Evolutionary conservation across 345 rosid species (phyloP).

Genomic region (Linum lewisii): DNA sequence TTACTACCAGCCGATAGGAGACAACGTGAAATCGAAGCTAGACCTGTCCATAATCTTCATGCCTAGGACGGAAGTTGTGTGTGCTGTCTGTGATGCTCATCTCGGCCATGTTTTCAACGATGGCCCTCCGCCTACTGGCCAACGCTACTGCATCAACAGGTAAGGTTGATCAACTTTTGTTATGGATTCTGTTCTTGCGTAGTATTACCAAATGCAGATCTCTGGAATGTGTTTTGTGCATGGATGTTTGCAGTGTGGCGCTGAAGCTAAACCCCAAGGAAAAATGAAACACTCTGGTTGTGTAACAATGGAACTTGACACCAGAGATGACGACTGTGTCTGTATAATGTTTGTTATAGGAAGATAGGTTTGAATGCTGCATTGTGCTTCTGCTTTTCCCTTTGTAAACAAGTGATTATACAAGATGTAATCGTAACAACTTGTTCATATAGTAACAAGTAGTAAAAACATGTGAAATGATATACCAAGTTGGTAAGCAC

Average conservation of each 20-base stretch:
- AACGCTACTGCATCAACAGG: slow-evolving; percentile 89
- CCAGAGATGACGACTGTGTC: too few species aligned
- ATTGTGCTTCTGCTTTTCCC: too few species aligned
- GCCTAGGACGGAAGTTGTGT: slow-evolving; percentile 80
- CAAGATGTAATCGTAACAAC: too few species aligned
- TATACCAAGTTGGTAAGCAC: too few species aligned
- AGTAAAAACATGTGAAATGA: too few species aligned
- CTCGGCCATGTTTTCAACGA: slow-evolving; percentile 88
- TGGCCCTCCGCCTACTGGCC: slow-evolving; percentile 80
- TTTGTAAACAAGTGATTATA: too few species aligned
- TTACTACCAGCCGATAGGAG: slow-evolving; percentile 58
- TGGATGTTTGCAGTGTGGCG: slow-evolving; percentile 31
- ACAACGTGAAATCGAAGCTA: slow-evolving; percentile 57
- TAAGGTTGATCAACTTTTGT: slow-evolving; percentile 5
- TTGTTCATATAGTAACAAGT: too few species aligned
- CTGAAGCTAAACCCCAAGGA: slow-evolving; percentile 29
- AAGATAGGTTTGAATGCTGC: too few species aligned
- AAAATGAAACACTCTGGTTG: not conserved
- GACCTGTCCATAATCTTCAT: slow-evolving; percentile 77
- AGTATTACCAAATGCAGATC: too few species aligned
- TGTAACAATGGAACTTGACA: too few species aligned
- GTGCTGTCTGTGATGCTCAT: slow-evolving; percentile 65
- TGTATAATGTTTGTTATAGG: too few species aligned
- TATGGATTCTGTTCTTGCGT: not conserved
- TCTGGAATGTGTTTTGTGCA: not conserved